A percentile compares a stretch with the other conserved stretches of the same genome.
phyloP scores from a whole-genome alignment of 352 stramenopile species.

The Peronosclerospora sorghi region DNA sequence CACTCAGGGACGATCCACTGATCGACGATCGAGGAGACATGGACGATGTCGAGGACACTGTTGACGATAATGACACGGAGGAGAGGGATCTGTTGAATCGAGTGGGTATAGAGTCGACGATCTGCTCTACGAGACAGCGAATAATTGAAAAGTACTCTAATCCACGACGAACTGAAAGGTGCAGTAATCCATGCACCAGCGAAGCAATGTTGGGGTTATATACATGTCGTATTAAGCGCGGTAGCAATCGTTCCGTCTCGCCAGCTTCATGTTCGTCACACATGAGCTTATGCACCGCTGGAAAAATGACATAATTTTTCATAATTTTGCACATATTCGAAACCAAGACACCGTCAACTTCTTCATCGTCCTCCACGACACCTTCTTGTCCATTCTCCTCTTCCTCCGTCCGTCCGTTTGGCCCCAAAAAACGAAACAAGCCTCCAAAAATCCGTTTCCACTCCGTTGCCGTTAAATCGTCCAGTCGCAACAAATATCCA shows the following conservation, averaged over 20 bases:
- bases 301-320: slow-evolving; percentile 60
- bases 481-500: slow-evolving; percentile 51
- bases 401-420: neutral
- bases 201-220: slow-evolving; percentile 58
- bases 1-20: slow-evolving; percentile 13
- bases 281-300: slow-evolving; percentile 47
- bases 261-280: slow-evolving; percentile 23
- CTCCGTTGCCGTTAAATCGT: slow-evolving; percentile 49
- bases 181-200: slow-evolving; percentile 50
- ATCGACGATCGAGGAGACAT: slow-evolving; percentile 22
- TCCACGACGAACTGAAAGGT: slow-evolving; percentile 40
- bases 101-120: slow-evolving; percentile 33
- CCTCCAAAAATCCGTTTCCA: slow-evolving; percentile 66
- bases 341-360: slow-evolving; percentile 46
- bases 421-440: slow-evolving; percentile 49
- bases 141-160: slow-evolving; percentile 36
- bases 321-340: slow-evolving; percentile 63
- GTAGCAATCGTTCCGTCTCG: slow-evolving; percentile 32
- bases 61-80: slow-evolving; percentile 30
- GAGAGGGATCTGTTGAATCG: slow-evolving; percentile 19
- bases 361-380: slow-evolving; percentile 14
- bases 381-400: slow-evolving; percentile 1
- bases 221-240: slow-evolving; percentile 31
- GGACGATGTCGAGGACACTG: slow-evolving; percentile 30
- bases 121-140: slow-evolving; percentile 37